Conservation (phyloP, 169 alveolate species). For the Cyclospora cayetanensis region DNA sequence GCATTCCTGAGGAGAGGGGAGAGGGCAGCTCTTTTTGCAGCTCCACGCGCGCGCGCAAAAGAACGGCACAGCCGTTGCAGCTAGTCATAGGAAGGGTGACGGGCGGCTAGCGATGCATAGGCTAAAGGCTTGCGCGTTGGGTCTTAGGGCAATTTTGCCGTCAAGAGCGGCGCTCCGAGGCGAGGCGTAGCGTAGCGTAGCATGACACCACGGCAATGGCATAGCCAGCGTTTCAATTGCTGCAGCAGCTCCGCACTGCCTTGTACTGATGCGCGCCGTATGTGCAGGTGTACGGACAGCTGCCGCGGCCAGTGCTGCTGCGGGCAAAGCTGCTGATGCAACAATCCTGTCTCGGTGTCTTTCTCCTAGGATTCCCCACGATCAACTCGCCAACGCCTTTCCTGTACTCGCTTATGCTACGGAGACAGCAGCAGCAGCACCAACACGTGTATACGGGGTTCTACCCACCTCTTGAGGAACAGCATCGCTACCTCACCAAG, state of each 20-base stretch:
- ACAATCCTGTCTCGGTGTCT: not conserved
- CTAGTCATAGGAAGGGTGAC: too few species aligned
- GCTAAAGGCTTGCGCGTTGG: not conserved
- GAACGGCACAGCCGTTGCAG: too few species aligned
- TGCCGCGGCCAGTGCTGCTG: conserved; percentile 43
- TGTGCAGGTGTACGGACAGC: conserved; percentile 42
- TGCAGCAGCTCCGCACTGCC: not conserved
- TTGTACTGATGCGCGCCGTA: too few species aligned
- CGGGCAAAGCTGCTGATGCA: conserved; percentile 1
- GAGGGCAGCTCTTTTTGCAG: too few species aligned
- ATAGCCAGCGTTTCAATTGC: not conserved
- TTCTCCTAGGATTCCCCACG: conserved; percentile 5
- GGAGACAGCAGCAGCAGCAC: not conserved
- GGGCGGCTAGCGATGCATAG: too few species aligned
- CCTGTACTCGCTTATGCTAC: not conserved
- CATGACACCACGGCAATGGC: not conserved
- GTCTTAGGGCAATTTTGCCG: not conserved
- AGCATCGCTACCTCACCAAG: not conserved
- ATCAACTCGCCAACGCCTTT: not conserved
- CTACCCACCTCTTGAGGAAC: not conserved
- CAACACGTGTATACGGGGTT: not conserved
- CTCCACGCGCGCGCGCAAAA: too few species aligned
- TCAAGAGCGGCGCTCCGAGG: not conserved
- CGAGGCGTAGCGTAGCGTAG: not conserved
- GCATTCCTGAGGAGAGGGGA: too few species aligned